Evolutionary conservation across 2,329 filamentous ascomycete genomes (phyloP), one percentile per base, ranked within the genome.

Genomic region (Penicillium sp.): DNA sequence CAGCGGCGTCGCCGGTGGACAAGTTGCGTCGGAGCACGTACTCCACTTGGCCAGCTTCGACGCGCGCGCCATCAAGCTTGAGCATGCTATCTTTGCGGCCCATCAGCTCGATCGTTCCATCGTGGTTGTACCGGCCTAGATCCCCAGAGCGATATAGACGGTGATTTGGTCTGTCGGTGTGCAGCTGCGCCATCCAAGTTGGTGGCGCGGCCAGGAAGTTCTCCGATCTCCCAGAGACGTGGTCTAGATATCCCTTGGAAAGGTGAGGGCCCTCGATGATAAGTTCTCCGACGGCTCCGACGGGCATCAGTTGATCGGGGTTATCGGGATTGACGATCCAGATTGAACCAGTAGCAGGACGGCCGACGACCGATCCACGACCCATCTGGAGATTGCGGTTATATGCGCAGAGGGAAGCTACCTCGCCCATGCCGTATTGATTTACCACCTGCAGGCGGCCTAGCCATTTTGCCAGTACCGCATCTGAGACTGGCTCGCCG

Each of bases 211-310:
- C 1, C n/a, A 69, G 58, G 45, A 68, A 68, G 11, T 61, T 60
- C 15, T 63, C 58, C 0, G 63, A 44, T 19, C 58, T 59, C 4
- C 53, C 55, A 27, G 50, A 60, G 0, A 61, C 50, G 21, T 64
- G 43, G 29, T 70, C 66, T 8, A 70, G 58, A 43, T 70, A 70
- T 1, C 67, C 66, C 5, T 62, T 60, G 11, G 68, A 60, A 7
- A 70, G 53, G 36, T 69, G 66, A 0, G 68, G 65, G 0, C 69
- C 69, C 54, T 71, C 68, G 9, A 71, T 61, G 3, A 71, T 43
- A 5, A 72, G 57, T 49, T 72, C 70, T 2, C 70, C 70, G 0
- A 70, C 57, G 2, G 67, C 68, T 9, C 69, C 70, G 16, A 70
- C 52, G 1, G 70, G 70, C 31, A 66, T 55, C 1, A 67, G 56